A percentile compares a stretch with the other conserved stretches of the same genome.
Evolutionary conservation across 2,329 filamentous ascomycete species (phyloP).

Genomic region (Ilyonectria robusta): DNA sequence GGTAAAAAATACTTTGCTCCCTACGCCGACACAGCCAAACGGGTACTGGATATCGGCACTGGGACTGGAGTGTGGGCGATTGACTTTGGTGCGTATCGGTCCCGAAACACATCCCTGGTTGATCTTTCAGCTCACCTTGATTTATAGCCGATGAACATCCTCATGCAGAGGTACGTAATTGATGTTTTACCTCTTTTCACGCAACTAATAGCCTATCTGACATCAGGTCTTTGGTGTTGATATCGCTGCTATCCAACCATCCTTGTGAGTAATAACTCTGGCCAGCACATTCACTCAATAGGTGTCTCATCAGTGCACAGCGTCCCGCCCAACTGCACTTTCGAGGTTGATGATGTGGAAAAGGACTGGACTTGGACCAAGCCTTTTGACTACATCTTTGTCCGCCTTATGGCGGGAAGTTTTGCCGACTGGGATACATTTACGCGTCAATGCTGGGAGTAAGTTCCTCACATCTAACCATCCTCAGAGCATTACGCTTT

Average conservation of each 20-base stretch:
- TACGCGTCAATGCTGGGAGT: conserved; percentile 27
- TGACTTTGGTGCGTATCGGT: conserved; percentile 26
- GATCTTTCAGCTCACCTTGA: neutral
- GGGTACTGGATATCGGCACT: conserved; percentile 33
- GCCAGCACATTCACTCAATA: accelerated
- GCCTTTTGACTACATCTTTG: conserved; percentile 34
- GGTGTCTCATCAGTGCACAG: accelerated
- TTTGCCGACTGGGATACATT: conserved; percentile 33
- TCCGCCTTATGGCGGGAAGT: conserved; percentile 34
- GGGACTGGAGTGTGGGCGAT: conserved; percentile 37
- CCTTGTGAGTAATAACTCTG: neutral
- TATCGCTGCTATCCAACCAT: conserved; percentile 29
- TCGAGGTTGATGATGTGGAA: conserved; percentile 29
- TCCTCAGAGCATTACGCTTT: neutral
- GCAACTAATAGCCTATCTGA: neutral
- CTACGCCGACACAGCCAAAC: conserved; percentile 17
- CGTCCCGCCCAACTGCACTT: conserved; percentile 23
- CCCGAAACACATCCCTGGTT: too few species aligned
- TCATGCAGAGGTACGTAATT: conserved; percentile 25
- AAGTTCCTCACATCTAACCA: neutral
- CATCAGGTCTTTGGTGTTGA: conserved; percentile 19
- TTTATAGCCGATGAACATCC: conserved; percentile 34
- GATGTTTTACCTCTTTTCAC: accelerated
- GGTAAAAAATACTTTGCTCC: conserved; percentile 29
- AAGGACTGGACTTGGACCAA: conserved; percentile 33